Base-by-base conservation (phyloP, 139 green algal species). In the Volvox africanus region DNA sequence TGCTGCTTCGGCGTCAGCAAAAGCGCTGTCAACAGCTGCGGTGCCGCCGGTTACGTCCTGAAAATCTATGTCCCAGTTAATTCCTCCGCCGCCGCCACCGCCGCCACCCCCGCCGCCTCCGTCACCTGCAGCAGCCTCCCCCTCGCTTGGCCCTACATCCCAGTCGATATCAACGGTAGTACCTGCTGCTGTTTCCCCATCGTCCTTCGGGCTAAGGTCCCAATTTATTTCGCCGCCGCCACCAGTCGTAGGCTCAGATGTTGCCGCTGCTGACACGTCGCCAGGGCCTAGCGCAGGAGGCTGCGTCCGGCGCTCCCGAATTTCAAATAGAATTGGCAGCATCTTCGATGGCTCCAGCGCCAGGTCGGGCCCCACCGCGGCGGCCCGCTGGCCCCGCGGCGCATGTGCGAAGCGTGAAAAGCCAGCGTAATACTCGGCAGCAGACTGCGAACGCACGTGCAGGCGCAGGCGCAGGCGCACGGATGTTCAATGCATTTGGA, bases 61-160 rank as follows among this genome's bases (percentile, higher is more conserved):
- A 36, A 97, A 81, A 80, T 95, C 95, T 22, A 97, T 95, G 61
- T 96, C 96, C 96, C 96, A 97, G 55, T 93, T 92, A 26, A 97
- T 37, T 79, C 78, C 80, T 73, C n/a, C 90, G 75, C 65, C 90
- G 82, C 85, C 89, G 22, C n/a, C 90, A 35, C 33, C 89, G 50
- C 69, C 90, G 22, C 55, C 78, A 13, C 26, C 73, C 44, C 35
- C 92, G 89, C 26, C 92, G 80, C 75, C 87, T n/a, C n/a, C 44
- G 82, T 76, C 86, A 28, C 36, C 85, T n/a, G 32, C 65, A 37
- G 32, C 65, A 37, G 22, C 62, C 61, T 50, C 78, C 22, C 9
- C 28, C 32, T 30, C 69, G 14, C 68, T 67, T 61, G 36, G 28
- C 19, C 18, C 92, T 17, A 95, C 22, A 71, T 95, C 95, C 94